Evolutionary conservation across 352 stramenopile genomes (phyloP), one percentile per base, ranked within the genome.

Genomic region (Phytophthora pini): DNA sequence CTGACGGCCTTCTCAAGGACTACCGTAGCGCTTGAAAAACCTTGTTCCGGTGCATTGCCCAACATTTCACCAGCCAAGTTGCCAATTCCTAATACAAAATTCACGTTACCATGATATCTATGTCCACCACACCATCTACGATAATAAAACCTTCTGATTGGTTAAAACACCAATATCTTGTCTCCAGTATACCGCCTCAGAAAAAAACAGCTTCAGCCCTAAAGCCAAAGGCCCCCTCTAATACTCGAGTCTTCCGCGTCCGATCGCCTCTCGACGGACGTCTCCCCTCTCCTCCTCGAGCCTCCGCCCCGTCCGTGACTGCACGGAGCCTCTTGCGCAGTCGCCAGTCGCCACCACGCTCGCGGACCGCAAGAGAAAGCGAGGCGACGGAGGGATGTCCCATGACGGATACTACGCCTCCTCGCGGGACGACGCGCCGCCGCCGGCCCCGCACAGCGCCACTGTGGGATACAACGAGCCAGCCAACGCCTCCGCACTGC

Each of bases 331-430:
- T 36, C 31, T 4, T 36, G 8, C 31, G 51, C 49, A 61, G 61
- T 60, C 44, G 52, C 56, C 49, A 61, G 61, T 60, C 44, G 52
- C 56, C 63, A 70, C 68, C 55, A 71, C 72, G 64, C 67, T 74
- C 62, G 75, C 75, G 43, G 70, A 84, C 74, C 78, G 78, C 63
- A 84, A 84, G 65, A 79, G 78, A 64, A 84, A 87, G 64, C 76
- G 78, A 67, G 71, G 71, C 70, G 74, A 80, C 65, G 70, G 65
- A 79, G 76, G 64, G 52, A 88, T 88, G 79, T 86, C 79, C 72
- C 69, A 76, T 79, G 79, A 88, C 49, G 79, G 76, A 68, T 84
- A 78, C 74, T 88, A 76, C 72, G 69, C 72, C 72, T 70, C 70
- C 58, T 77, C 72, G 55, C 67, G 68, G 57, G 70, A 75, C 62